Evolutionary conservation across 164 flowering plant species (phyloP), one percentile per base, ranked within the genome.

Genomic region (Chloranthus sessilifolius): DNA sequence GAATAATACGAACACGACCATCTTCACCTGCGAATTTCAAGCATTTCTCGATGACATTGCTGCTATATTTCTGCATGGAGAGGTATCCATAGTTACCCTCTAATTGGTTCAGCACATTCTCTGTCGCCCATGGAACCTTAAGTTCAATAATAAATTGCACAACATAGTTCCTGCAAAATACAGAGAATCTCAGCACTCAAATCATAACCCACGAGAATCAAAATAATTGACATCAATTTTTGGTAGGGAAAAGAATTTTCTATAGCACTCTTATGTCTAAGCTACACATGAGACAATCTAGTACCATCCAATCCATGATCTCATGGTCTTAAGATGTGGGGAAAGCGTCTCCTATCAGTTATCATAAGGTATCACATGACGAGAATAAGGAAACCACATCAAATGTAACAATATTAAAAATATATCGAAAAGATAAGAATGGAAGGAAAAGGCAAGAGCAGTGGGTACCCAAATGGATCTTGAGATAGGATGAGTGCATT

Each of bases 11-110:
- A 43, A 52, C 31, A 1, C 65, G 53, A 1, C 60, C 52, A 31
- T 69, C 79, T 33, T 77, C 88, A 28, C 54, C 69, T 0, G 71
- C 68, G 55, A 47, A 52, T 50, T 64, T 63, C 28, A 84, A 66
- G 63, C 88, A 79, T 69, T 71, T 77, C 64, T 84, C 85, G 16
- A 82, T 85, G 26, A 82, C 88, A 64, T 82, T 77, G 53, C 88
- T 82, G 74, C 88, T 75, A 53, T 56, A 79, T 47, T 82, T 82
- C 63, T 79, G 83, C 68, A 70, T 42, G 19, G 88, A 75, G 36
- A 82, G 69, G 46, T 68, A 62, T 30, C 54, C 81, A 54, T 65
- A 79, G 39, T 68, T 59, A 1, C 85, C 82, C 49, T 79, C 67
- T 60, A 82, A 59, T 50, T 71, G 70, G 30, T 64, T 55, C 19